Base-by-base conservation (phyloP, 345 rosid species). In the Corchorus olitorius region DNA sequence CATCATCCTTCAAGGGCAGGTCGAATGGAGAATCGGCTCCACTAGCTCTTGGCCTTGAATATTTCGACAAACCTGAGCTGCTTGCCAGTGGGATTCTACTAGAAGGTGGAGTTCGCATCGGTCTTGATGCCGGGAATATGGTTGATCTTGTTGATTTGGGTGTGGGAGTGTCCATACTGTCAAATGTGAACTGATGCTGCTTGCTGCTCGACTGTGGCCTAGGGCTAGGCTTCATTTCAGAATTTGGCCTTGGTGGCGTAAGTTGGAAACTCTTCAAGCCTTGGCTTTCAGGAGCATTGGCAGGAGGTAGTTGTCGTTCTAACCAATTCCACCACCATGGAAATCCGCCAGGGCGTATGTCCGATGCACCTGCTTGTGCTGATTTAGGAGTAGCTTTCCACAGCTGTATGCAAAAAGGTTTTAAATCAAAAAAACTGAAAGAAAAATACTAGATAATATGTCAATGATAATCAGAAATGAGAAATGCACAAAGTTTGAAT, bases 121-220 rank as follows among this genome's bases (percentile, higher is more conserved):
- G 85, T 79, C 87, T 86, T 22, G 93, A 70, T 1, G 93, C 14
- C 17, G 83, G 62, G 27, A 82, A 56, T 56, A 82, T 83, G 7
- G 88, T 81, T n/a, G 97, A 93, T 81, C 77, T 92, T 8, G 93
- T 82, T 39, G 99, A 93, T 58, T 88, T 88, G 0, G 98, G 94
- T 2, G 98, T 93, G 7, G 90, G 81, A 11, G 87, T 79, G n/a
- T 93, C 94, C 83, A 87, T 78, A 55, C 79, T 85, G 74, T 88
- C 90, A 14, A 87, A 85, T 22, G 83, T 75, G n/a, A 77, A 74
- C 80, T 68, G 81, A 27, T 80, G 86, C 72, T 84, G 87, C 76
- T 65, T 87, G 68, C 61, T 84, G 78, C 89, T 87, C 70, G 88
- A 80, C n/a, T 82, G 80, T 58, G 84, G 87, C 14, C 84, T 84